Percentiles rank a stretch among this genome's conserved stretches.
phyloP scores from a whole-genome alignment of 148 eudicot species.

The Spergularia bocconei region DNA sequence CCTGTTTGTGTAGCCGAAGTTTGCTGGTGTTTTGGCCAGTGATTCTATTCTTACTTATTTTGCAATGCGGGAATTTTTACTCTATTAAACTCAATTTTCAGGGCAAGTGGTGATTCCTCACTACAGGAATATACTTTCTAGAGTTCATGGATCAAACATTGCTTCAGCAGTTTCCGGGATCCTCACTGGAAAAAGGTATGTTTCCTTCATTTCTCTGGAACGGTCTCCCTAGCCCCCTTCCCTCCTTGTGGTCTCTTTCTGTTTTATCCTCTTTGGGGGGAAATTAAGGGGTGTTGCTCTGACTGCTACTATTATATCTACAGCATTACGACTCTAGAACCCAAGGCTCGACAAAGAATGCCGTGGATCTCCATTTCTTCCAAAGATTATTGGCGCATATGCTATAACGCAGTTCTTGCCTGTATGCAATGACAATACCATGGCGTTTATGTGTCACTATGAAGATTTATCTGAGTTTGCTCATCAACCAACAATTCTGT shows the following conservation, averaged over 20 bases:
- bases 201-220: neutral
- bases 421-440: conserved; percentile 32
- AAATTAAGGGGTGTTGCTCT: neutral
- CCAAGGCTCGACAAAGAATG: conserved; percentile 45
- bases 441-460: neutral
- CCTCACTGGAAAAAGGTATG: conserved; percentile 81
- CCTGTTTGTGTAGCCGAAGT: neutral
- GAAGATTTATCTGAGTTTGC: neutral
- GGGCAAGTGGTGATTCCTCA: conserved; percentile 70
- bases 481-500: neutral
- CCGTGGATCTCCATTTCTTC: conserved; percentile 70
- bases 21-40: neutral
- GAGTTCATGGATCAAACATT: conserved; percentile 41
- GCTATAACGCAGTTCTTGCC: conserved; percentile 58
- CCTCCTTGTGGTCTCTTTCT: neutral
- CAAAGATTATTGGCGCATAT: conserved; percentile 81
- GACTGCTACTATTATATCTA: neutral
- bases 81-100: conserved; percentile 31
- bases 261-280: neutral
- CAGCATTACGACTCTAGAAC: conserved; percentile 46
- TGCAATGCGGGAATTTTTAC: neutral
- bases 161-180: conserved; percentile 63
- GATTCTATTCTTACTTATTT: neutral
- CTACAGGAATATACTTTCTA: conserved; percentile 40
- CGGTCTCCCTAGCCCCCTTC: neutral